A percentile compares a stretch with the other conserved stretches of the same genome.
These are phyloP conservation scores for Scutellaria galericulata DNA, from an alignment of 257 asterid genomes.

Conservation along the genomic window DNA sequence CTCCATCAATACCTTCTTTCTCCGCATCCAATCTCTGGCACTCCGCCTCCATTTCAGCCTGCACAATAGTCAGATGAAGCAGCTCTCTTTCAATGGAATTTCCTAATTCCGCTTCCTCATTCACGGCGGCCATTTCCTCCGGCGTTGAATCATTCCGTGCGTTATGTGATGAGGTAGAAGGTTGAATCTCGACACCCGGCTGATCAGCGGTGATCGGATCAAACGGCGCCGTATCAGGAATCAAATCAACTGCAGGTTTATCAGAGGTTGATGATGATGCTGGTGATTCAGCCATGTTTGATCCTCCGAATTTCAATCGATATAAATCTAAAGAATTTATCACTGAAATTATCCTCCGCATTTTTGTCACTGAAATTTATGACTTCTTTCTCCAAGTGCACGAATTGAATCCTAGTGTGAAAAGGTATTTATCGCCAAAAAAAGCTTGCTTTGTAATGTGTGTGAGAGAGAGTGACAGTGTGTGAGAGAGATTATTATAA, in stretches of 20 bases:
- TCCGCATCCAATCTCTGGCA: conserved; percentile 3
- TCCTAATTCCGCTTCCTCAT: conserved; percentile 44
- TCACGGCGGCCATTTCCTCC: conserved; percentile 31
- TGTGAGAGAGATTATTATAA: no score
- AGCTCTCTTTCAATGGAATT: conserved; percentile 49
- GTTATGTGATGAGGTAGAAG: conserved; percentile 33
- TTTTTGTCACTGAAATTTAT: no score
- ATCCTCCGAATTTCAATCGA: conserved; percentile 42
- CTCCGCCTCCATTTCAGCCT: conserved; percentile 48
- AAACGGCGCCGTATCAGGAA: conserved; percentile 21
- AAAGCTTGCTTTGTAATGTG: no score
- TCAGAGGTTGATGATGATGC: conserved; percentile 39
- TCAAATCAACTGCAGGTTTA: conserved; percentile 39
- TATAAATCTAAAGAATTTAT: no score
- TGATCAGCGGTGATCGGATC: conserved; percentile 34
- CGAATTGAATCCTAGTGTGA: no score
- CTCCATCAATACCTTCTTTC: no score
- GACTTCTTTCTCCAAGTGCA: no score
- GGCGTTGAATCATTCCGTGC: conserved; percentile 26
- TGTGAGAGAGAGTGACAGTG: no score
- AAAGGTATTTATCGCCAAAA: no score
- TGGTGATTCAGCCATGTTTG: conserved; percentile 48
- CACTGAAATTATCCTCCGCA: no score
- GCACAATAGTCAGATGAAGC: conserved; percentile 40
- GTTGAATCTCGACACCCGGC: conserved; percentile 29